Conservation (phyloP, 2,329 filamentous ascomycete species). For the Fusarium virguliforme region DNA sequence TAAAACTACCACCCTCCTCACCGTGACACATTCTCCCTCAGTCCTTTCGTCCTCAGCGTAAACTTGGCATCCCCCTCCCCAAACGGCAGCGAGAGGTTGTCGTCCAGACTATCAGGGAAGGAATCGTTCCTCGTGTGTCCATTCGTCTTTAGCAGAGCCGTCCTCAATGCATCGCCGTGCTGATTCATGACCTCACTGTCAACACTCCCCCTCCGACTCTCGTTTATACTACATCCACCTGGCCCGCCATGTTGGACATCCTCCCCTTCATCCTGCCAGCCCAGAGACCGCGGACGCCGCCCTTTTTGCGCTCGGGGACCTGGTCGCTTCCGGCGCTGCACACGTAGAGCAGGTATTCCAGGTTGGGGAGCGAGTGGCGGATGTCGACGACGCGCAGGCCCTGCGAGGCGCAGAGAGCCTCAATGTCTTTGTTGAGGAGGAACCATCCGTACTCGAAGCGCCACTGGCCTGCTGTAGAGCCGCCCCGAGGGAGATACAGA, state of each 20-base stretch:
- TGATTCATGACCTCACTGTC: slow-evolving; percentile 61
- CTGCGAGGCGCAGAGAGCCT: slow-evolving; percentile 75
- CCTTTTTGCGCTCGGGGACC: slow-evolving; percentile 73
- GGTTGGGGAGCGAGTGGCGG: slow-evolving; percentile 90
- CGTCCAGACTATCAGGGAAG: slow-evolving; percentile 37
- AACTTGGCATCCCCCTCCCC: slow-evolving; percentile 63
- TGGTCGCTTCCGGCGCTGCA: slow-evolving; percentile 83
- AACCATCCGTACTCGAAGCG: slow-evolving; percentile 98
- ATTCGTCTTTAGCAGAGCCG: slow-evolving; percentile 53
- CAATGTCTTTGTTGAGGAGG: slow-evolving; percentile 95
- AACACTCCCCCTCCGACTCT: slow-evolving; percentile 61
- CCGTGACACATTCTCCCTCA: slow-evolving; percentile 65
- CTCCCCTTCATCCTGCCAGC: slow-evolving; percentile 63
- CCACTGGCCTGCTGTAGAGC: slow-evolving; percentile 81
- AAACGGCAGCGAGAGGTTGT: slow-evolving; percentile 62
- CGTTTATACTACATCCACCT: slow-evolving; percentile 56
- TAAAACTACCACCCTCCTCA: slow-evolving; percentile 12
- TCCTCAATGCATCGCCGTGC: slow-evolving; percentile 61
- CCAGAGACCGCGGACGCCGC: slow-evolving; percentile 73
- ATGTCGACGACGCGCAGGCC: slow-evolving; percentile 89
- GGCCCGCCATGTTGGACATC: slow-evolving; percentile 51
- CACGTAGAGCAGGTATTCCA: slow-evolving; percentile 93
- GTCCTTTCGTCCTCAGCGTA: slow-evolving; percentile 70
- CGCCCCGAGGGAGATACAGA: slow-evolving; percentile 76
- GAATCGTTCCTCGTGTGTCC: slow-evolving; percentile 38